phyloP scores from a whole-genome alignment of 305 asterid genomes.

The Plantago lanceolata region DNA sequence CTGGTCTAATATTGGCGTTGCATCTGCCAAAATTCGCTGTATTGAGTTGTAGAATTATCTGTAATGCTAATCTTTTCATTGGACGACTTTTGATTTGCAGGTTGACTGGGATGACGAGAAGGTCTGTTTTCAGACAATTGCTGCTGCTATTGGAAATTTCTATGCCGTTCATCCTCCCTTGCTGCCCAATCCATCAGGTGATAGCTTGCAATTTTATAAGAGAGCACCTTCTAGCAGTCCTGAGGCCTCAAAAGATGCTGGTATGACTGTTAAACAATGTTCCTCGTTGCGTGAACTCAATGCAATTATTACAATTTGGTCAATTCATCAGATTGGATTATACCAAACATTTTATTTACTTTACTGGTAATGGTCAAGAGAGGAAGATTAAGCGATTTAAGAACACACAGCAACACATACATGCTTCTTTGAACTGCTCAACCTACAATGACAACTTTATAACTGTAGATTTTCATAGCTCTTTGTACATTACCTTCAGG shows the following conservation, averaged over 20 bases:
- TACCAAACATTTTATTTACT: neutral
- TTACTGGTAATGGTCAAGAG: neutral
- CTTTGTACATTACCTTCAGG: too few relatives aligned
- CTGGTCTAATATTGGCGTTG: neutral
- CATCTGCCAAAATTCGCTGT: neutral
- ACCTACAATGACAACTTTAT: too few relatives aligned
- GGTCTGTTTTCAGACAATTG: slow-evolving; percentile 80
- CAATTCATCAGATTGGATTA: neutral
- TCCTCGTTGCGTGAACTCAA: neutral
- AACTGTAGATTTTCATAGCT: too few relatives aligned
- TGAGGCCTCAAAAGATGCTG: slow-evolving; percentile 36
- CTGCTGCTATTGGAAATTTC: slow-evolving; percentile 89
- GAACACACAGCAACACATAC: too few relatives aligned
- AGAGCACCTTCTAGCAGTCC: slow-evolving; percentile 37
- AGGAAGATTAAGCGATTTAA: too few relatives aligned
- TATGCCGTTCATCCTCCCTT: slow-evolving; percentile 93
- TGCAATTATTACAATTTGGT: slow-evolving; percentile 5
- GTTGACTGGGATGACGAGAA: slow-evolving; percentile 89
- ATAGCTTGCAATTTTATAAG: slow-evolving; percentile 66
- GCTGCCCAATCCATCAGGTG: slow-evolving; percentile 84
- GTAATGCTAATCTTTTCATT: slow-evolving; percentile 10
- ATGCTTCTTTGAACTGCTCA: too few relatives aligned
- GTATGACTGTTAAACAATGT: slow-evolving; percentile 29
- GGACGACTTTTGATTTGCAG: slow-evolving; percentile 34
- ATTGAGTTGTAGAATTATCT: slow-evolving; percentile 10